Evolutionary conservation across 345 rosid species (phyloP), one percentile per base, ranked within the genome.

Genomic region (Mallotus nudiflorus): DNA sequence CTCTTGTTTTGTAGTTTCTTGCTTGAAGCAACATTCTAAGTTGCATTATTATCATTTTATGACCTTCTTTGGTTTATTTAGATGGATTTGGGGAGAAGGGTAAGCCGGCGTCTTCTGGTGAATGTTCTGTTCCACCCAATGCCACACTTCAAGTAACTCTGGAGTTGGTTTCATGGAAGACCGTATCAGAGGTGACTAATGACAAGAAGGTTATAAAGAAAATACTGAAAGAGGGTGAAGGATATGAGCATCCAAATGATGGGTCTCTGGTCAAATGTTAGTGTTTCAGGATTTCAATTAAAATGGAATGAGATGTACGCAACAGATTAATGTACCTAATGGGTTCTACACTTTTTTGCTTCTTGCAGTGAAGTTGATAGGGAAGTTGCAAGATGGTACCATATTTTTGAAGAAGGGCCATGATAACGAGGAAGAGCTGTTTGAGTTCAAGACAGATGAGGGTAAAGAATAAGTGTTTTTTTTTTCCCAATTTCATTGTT

Each of bases 81-180:
- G 98, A 92, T 84, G 97, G 99, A 62, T 96, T 92, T 70, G 97
- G 96, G 46, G 97, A 88, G 84, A 88, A 86, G 73, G 98, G 99
- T 7, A 90, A 83, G 74, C 81, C 83, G 6, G 88, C 85, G 5
- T 37, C 81, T 15, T 85, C 63, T 57, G 79, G 70, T 77, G 88
- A 85, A 75, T 84, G 74, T 70, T 88, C 93, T 0, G 86, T 95
- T 75, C 98, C 96, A 9, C 97, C 94, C 19, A 95, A 89, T 83
- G 96, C 97, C 9, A 75, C 79, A 0, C 85, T 90, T 19, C 73
- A 82, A 59, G 87, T 95, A 64, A 79, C 63, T 1, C 73, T 95
- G 65, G 93, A 90, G 78, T 75, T 95, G 70, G 81, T 95, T 53
- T 92, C 96, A 0, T 92, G 98, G 99, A 95, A 86, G 77, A 86